Percentiles rank a stretch among this genome's conserved stretches.
These are phyloP conservation scores for Cytospora schulzeri DNA, from an alignment of 2,329 filamentous ascomycete species.

Conservation along the genomic window DNA sequence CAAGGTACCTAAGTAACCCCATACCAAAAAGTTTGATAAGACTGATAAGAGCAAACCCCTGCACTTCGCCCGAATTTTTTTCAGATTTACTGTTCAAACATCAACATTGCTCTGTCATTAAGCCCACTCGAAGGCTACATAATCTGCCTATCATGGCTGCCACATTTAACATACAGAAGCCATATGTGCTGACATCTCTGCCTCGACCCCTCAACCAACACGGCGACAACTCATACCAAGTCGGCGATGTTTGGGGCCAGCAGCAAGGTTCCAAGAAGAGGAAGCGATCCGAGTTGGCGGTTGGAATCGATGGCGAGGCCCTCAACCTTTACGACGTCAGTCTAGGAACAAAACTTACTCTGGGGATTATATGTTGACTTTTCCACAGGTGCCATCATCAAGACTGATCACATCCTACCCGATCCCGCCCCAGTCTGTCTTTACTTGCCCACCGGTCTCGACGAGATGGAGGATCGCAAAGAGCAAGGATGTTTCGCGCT, in stretches of 20 bases:
- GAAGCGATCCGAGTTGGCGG: conserved; percentile 64
- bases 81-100: not conserved
- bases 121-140: conserved; percentile 3
- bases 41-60: conserved; percentile 24
- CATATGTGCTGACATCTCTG: conserved; percentile 63
- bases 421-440: conserved; percentile 64
- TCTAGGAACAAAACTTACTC: conserved; percentile 15
- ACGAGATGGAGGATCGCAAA: conserved; percentile 54
- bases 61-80: conserved; percentile 25
- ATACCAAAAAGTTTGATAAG: conserved; percentile 18
- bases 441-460: conserved; percentile 64
- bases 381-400: conserved; percentile 58
- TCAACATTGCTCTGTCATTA: not conserved
- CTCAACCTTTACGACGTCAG: conserved; percentile 67
- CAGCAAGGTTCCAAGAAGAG: conserved; percentile 60
- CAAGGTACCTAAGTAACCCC: not conserved
- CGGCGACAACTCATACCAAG: conserved; percentile 51
- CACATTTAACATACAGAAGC: conserved; percentile 64
- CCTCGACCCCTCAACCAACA: conserved; percentile 57
- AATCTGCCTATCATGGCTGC: conserved; percentile 50
- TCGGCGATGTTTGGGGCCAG: conserved; percentile 64
- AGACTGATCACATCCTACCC: conserved; percentile 68
- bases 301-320: conserved; percentile 66
- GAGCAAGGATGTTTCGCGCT: conserved; percentile 53
- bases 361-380: conserved; percentile 27